Base-by-base conservation (phyloP, 345 rosid genomes). In the Acer saccharum region DNA sequence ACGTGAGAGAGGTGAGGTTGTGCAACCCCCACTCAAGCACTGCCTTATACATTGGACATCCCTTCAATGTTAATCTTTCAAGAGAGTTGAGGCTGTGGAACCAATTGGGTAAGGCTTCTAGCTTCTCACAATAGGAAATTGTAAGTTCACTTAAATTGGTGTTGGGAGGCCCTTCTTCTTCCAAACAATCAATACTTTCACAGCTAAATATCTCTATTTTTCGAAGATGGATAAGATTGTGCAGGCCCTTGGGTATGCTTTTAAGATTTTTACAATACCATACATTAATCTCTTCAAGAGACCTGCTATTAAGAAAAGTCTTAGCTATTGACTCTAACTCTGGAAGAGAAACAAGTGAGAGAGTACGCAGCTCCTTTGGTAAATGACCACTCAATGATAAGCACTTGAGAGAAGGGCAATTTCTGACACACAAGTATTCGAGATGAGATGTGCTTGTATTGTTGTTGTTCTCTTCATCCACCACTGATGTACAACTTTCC, bases 1-100 rank as follows among this genome's bases (percentile, higher is more conserved):
- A 4, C 21, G 16, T 29, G 13, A 73, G 80, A 52, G 46, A 43
- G 46, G 46, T 43, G 46, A 43, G 11, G 46, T 43, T 43, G 39
- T 35, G 39, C 39, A 35, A 35, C 39, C 39, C 39, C 39, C 39
- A 35, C 39, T 35, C 39, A 35, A 35, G 39, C 39, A 35, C 4
- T 35, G 39, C 39, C 39, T 35, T 35, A 35, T 4, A 4, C 39
- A 35, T 35, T 35, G 8, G 46, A 43, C 46, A 43, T 43, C 11
- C 46, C 46, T 2, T 0, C 46, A 43, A 43, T 43, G 10, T 8
- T 43, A 43, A 43, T 2, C 46, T 8, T 9, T 43, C 0, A 72
- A 82, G 79, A 44, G 43, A 69, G 3, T 21, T 65, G 55, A 81
- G 62, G 29, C 10, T 65, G 35, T 77, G 76, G 23, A 58, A 58